A percentile compares a stretch with the other conserved stretches of the same genome.
These are phyloP conservation scores for Mesostigma viride DNA, from an alignment of 139 green algal species.

Conservation along the genomic window DNA sequence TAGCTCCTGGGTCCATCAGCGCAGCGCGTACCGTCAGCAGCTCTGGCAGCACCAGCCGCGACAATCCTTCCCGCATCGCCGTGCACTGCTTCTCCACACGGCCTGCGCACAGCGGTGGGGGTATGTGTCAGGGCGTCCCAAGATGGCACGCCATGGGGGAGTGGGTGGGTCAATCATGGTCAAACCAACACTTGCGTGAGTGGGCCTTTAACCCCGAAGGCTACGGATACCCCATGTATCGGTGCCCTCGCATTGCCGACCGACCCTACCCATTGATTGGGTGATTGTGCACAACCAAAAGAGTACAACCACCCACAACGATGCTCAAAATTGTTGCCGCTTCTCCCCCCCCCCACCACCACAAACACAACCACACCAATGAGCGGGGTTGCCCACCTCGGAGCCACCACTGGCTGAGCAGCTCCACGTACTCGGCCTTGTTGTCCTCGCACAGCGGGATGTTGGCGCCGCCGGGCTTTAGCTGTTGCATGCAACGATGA, in stretches of 20 bases:
- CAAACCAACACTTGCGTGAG: background rate
- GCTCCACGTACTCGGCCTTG: conserved; percentile 86
- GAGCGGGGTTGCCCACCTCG: no score
- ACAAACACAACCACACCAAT: no score
- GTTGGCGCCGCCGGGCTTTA: conserved; percentile 48
- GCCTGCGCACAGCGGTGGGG: background rate
- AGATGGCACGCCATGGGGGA: background rate
- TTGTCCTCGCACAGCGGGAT: conserved; percentile 77
- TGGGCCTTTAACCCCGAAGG: background rate
- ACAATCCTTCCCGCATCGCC: conserved; percentile 4
- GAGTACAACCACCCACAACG: no score
- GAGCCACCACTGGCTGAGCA: conserved; percentile 72
- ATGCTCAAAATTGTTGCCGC: no score
- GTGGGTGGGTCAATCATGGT: background rate
- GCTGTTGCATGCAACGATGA: no score
- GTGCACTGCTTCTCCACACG: conserved; percentile 3
- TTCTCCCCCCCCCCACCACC: no score
- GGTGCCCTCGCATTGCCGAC: background rate
- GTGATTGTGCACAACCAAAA: no score
- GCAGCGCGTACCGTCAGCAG: no score
- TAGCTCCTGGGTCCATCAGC: no score
- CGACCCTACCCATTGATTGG: background rate
- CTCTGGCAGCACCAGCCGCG: conserved; percentile 49
- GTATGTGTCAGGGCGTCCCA: background rate
- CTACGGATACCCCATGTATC: background rate